Percentiles rank a stretch among this genome's conserved stretches.
phyloP scores from a whole-genome alignment of 1,139 yeast genomes.

The Geotrichum siamense region DNA sequence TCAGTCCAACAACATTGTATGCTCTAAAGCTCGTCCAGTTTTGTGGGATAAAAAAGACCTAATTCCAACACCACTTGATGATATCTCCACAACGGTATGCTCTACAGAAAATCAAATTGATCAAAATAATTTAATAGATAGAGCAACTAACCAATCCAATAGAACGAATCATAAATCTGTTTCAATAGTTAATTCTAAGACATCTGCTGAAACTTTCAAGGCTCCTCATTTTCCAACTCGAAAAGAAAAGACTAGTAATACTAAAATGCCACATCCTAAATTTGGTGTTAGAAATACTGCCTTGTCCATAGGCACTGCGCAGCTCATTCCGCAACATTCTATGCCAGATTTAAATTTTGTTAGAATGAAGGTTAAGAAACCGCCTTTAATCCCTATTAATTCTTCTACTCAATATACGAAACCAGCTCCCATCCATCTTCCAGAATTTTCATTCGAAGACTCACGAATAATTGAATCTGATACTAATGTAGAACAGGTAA shows the following conservation, averaged over 20 bases:
- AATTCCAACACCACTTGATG: too few species aligned
- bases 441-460: background rate
- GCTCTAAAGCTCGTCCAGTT: too few species aligned
- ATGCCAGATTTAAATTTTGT: slow-evolving; percentile 2
- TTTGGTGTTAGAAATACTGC: background rate
- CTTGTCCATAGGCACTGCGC: background rate
- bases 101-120: too few species aligned
- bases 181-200: background rate
- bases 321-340: background rate
- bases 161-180: background rate
- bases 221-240: background rate
- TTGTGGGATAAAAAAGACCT: too few species aligned
- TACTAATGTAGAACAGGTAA: too few species aligned
- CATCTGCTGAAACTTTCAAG: background rate
- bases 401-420: background rate
- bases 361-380: background rate
- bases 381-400: background rate
- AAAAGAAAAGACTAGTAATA: background rate
- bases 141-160: background rate
- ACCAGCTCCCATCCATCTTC: background rate
- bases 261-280: background rate
- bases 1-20: too few species aligned
- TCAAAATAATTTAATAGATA: too few species aligned
- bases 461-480: too few species aligned
- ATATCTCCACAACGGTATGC: too few species aligned